Percentiles rank a stretch among this genome's conserved stretches.
These are phyloP conservation scores for Durio zibethinus DNA, from an alignment of 345 rosid species.

Conservation along the genomic window DNA sequence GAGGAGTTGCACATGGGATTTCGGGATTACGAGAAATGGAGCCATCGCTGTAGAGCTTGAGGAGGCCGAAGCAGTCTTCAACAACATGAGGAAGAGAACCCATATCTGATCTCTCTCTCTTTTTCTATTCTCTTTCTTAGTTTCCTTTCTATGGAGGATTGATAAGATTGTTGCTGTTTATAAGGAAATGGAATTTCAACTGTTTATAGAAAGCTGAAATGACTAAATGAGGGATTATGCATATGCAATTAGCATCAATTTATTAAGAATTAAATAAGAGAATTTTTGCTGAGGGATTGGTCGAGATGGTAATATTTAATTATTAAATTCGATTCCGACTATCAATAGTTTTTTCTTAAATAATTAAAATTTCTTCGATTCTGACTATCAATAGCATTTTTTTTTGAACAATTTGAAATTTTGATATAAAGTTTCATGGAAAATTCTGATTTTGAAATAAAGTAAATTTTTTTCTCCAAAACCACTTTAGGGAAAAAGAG, in stretches of 20 bases:
- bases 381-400: too few species aligned
- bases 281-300: too few species aligned
- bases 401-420: too few species aligned
- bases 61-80: slow-evolving; percentile 71
- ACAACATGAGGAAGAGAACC: slow-evolving; percentile 48
- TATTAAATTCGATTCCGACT: too few species aligned
- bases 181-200: background rate
- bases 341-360: too few species aligned
- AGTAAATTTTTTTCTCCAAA: too few species aligned
- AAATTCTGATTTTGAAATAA: too few species aligned
- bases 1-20: slow-evolving; percentile 22
- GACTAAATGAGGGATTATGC: background rate
- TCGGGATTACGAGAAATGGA: slow-evolving; percentile 40
- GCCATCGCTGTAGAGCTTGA: slow-evolving; percentile 62
- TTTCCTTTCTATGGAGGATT: background rate
- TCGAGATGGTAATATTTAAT: too few species aligned
- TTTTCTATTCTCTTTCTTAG: background rate
- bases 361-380: too few species aligned
- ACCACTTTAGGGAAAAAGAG: too few species aligned
- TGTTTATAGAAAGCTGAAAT: background rate
- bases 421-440: too few species aligned
- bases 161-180: background rate
- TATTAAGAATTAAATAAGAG: background rate
- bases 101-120: slow-evolving; percentile 25
- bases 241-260: background rate